These are phyloP conservation scores for Neospora caninum DNA, from an alignment of 169 alveolate species.

Conservation along the genomic window DNA sequence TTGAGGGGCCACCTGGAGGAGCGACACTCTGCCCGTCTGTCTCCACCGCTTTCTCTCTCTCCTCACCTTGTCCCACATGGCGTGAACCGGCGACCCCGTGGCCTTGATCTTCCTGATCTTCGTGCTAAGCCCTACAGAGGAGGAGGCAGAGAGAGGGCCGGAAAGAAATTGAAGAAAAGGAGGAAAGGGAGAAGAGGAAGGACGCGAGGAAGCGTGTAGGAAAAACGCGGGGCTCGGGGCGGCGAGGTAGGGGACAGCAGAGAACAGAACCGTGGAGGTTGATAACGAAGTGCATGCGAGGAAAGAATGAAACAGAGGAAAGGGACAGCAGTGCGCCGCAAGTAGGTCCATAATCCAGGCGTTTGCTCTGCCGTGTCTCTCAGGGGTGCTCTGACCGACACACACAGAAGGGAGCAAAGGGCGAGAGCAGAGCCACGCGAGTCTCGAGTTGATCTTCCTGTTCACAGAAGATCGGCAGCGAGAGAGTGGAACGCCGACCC, in stretches of 20 bases:
- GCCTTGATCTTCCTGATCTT: constrained; percentile 45
- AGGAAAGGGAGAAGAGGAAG: too few relatives aligned
- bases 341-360: not conserved
- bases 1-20: not conserved
- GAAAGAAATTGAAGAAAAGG: not conserved
- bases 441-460: too few relatives aligned
- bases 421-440: too few relatives aligned
- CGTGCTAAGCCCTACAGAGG: constrained; percentile 47
- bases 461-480: too few relatives aligned
- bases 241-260: not conserved
- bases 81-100: constrained; percentile 58
- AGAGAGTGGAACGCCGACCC: too few relatives aligned
- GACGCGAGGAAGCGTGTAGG: not conserved
- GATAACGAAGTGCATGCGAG: too few relatives aligned
- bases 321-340: not conserved
- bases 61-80: constrained; percentile 65
- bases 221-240: not conserved
- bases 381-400: too few relatives aligned
- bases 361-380: not conserved
- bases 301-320: not conserved
- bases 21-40: too few relatives aligned
- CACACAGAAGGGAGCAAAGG: too few relatives aligned
- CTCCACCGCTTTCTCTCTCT: not conserved
- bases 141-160: not conserved
- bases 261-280: not conserved